phyloP scores from a whole-genome alignment of 768 basidiomycete genomes.

The Tulasnella sp. region DNA sequence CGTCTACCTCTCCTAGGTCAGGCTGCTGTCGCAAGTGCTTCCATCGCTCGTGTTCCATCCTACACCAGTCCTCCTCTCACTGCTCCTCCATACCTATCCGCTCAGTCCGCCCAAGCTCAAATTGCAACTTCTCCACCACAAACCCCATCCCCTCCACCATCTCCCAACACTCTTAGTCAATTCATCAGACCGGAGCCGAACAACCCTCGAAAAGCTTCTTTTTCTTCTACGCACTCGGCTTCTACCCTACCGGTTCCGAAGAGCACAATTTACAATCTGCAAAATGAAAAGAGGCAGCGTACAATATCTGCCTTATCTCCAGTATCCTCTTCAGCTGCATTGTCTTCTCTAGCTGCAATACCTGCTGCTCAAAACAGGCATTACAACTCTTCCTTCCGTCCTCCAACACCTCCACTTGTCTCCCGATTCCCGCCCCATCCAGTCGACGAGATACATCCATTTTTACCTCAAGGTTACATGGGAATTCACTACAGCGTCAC shows the following conservation, averaged over 20 bases:
- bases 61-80: neutral
- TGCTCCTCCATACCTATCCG: conserved; percentile 10
- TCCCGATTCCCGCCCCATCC: conserved; percentile 2
- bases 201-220: neutral
- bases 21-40: too few relatives aligned
- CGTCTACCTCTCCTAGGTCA: too few relatives aligned
- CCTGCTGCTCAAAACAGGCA: neutral
- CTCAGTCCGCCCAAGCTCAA: neutral
- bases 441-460: neutral
- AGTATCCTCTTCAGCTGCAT: conserved; percentile 11
- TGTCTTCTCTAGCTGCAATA: conserved; percentile 11
- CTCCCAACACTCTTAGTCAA: too few relatives aligned
- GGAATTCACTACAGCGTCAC: conserved; percentile 1
- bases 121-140: conserved; percentile 2
- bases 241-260: conserved; percentile 8
- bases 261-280: neutral
- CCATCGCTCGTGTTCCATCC: neutral
- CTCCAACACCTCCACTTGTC: neutral
- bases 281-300: neutral
- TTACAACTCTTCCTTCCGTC: neutral
- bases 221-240: conserved; percentile 4
- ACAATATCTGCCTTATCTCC: conserved; percentile 9
- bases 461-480: neutral
- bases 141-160: neutral
- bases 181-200: too few relatives aligned